Percentiles rank a stretch among this genome's conserved stretches.
These are phyloP conservation scores for Penicillium decumbens DNA, from an alignment of 2,329 filamentous ascomycete genomes.

Conservation along the genomic window DNA sequence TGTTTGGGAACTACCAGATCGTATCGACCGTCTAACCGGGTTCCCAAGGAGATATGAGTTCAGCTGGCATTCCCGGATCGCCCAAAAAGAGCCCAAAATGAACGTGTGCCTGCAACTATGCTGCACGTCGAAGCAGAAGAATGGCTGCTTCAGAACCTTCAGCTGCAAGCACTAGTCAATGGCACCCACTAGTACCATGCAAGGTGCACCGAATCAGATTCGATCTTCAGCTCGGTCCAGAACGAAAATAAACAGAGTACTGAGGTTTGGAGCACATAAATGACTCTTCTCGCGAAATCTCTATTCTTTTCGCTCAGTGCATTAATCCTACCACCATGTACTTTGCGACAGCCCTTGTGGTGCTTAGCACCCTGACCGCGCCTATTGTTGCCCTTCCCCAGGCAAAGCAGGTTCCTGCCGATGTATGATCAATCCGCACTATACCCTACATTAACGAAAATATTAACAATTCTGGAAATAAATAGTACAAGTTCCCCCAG, in stretches of 20 bases:
- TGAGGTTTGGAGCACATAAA: background rate
- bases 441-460: no score
- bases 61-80: background rate
- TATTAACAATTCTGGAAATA: background rate
- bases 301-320: background rate
- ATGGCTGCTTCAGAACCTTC: background rate
- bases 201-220: background rate
- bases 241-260: background rate
- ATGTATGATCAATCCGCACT: background rate
- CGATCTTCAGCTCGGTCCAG: background rate
- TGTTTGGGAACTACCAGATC: background rate
- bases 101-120: background rate
- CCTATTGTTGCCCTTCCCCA: background rate
- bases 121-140: background rate
- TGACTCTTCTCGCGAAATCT: background rate
- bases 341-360: background rate
- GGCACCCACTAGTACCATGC: background rate
- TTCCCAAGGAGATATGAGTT: background rate
- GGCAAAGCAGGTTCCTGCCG: background rate
- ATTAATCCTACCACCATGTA: background rate
- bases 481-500: constrained; percentile 8
- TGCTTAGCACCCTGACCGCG: background rate
- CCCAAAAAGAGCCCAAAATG: background rate
- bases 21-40: no score
- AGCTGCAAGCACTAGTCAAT: background rate